Evolutionary conservation across 345 rosid species (phyloP).

Genomic region (Acer yangbiense): DNA sequence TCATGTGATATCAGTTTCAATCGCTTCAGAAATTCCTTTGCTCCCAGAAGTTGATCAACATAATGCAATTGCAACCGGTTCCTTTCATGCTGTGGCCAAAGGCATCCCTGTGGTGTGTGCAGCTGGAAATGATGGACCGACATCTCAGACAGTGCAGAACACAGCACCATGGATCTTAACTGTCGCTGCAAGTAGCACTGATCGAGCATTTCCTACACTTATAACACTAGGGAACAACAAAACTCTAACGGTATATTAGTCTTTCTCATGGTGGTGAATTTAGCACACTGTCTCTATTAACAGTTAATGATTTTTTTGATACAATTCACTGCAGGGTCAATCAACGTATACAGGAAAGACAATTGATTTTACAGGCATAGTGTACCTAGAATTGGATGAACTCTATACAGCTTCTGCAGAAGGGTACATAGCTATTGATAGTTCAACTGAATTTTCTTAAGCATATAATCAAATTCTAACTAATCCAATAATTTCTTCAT

Average conservation of each 20-base stretch:
- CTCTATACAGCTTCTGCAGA: background rate
- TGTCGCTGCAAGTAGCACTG: slow-evolving; percentile 53
- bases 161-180: slow-evolving; percentile 57
- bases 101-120: slow-evolving; percentile 39
- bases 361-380: slow-evolving; percentile 33
- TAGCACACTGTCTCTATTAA: background rate
- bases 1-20: slow-evolving; percentile 47
- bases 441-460: background rate
- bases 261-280: background rate
- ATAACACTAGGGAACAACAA: slow-evolving; percentile 40
- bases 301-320: no score
- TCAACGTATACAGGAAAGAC: slow-evolving; percentile 31
- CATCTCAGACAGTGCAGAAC: slow-evolving; percentile 42
- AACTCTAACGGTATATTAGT: slow-evolving; percentile 26
- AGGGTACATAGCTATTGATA: slow-evolving; percentile 5
- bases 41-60: slow-evolving; percentile 34
- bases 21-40: slow-evolving; percentile 38
- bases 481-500: background rate
- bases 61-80: slow-evolving; percentile 37
- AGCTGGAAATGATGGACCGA: slow-evolving; percentile 40
- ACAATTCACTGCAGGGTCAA: slow-evolving; percentile 28
- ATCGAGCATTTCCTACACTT: slow-evolving; percentile 47
- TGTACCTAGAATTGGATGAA: slow-evolving; percentile 34
- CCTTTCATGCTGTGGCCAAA: slow-evolving; percentile 52
- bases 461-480: background rate